A percentile compares a stretch with the other conserved stretches of the same genome.
Evolutionary conservation across 441 rosid species (phyloP).

Genomic region (Brassica hybrid): DNA sequence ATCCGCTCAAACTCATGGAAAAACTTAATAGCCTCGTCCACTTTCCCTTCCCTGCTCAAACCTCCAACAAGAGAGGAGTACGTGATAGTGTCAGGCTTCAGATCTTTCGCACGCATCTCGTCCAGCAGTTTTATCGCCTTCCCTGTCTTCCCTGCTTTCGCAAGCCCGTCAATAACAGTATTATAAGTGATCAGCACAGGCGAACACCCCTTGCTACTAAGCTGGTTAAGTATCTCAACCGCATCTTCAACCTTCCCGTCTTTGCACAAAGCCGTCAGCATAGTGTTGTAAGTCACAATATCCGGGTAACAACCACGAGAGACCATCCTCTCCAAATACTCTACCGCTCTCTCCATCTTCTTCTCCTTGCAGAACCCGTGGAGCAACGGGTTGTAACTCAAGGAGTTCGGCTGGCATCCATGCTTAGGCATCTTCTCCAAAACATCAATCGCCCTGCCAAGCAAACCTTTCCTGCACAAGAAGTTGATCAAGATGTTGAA

Average conservation of each 20-base stretch:
- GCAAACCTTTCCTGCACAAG: constrained; percentile 78
- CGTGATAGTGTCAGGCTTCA: constrained; percentile 84
- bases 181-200: constrained; percentile 83
- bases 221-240: constrained; percentile 81
- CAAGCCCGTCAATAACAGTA: constrained; percentile 82
- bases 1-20: constrained; percentile 76
- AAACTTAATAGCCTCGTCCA: constrained; percentile 74
- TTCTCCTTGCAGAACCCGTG: constrained; percentile 91
- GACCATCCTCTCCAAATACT: constrained; percentile 83
- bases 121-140: constrained; percentile 67
- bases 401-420: constrained; percentile 82
- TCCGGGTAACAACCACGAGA: constrained; percentile 91
- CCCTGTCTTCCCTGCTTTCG: constrained; percentile 80
- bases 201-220: constrained; percentile 72
- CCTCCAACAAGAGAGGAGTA: constrained; percentile 83
- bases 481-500: constrained; percentile 86
- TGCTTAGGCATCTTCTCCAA: constrained; percentile 84
- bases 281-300: constrained; percentile 88
- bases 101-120: constrained; percentile 78
- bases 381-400: constrained; percentile 81
- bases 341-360: constrained; percentile 83
- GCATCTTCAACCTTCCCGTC: constrained; percentile 90
- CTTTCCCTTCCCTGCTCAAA: constrained; percentile 80
- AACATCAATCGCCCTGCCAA: constrained; percentile 78
- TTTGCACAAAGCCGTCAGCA: constrained; percentile 86